These are phyloP conservation scores for Glycine soja DNA, from an alignment of 306 rosid species.

Conservation along the genomic window DNA sequence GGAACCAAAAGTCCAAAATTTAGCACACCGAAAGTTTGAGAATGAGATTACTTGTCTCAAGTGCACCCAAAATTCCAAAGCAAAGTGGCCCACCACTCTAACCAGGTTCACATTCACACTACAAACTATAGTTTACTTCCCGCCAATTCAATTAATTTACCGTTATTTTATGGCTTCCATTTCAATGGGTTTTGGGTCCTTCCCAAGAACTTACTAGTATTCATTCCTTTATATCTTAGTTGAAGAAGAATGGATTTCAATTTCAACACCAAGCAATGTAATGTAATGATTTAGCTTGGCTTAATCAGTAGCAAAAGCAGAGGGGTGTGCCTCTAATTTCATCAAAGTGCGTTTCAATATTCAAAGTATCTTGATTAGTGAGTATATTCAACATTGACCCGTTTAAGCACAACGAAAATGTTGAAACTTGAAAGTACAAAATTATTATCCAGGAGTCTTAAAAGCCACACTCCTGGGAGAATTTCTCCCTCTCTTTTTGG, in stretches of 20 bases:
- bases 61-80: conserved; percentile 70
- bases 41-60: conserved; percentile 67
- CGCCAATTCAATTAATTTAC: conserved; percentile 49
- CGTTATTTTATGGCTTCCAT: conserved; percentile 41
- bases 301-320: conserved; percentile 32
- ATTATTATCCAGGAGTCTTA: background rate
- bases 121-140: conserved; percentile 43
- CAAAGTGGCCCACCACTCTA: conserved; percentile 58
- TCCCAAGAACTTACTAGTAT: background rate
- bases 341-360: conserved; percentile 20
- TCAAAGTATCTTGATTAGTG: conserved; percentile 13
- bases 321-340: conserved; percentile 32
- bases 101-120: conserved; percentile 85
- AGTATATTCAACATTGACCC: conserved; percentile 40
- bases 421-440: conserved; percentile 38
- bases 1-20: conserved; percentile 61
- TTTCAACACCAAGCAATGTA: conserved; percentile 9
- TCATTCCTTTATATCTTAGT: background rate
- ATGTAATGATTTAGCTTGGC: conserved; percentile 27
- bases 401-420: conserved; percentile 18
- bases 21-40: conserved; percentile 80
- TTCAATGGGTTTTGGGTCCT: background rate
- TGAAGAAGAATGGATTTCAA: conserved; percentile 4
- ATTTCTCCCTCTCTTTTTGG: conserved; percentile 13
- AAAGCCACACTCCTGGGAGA: conserved; percentile 25